A percentile compares a stretch with the other conserved stretches of the same genome.
These are phyloP conservation scores for Martiniozyma abietophila DNA, from an alignment of 805 yeast species.

Conservation along the genomic window DNA sequence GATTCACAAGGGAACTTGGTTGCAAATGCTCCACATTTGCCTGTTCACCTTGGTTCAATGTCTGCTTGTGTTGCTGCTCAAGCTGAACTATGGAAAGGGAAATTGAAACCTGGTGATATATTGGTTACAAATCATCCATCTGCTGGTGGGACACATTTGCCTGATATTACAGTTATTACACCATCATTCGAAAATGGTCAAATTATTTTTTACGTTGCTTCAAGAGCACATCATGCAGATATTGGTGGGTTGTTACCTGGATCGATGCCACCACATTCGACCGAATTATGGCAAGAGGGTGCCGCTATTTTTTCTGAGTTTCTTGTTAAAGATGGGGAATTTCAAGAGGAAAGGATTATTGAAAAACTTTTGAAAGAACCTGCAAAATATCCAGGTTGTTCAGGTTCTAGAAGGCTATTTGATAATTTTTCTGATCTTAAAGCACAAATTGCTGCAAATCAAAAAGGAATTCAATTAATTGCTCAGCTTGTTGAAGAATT, in stretches of 20 bases:
- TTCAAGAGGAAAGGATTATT: conserved; percentile 64
- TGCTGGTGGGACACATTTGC: conserved; percentile 80
- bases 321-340: conserved; percentile 59
- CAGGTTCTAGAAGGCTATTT: conserved; percentile 76
- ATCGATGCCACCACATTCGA: conserved; percentile 90
- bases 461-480: conserved; percentile 68
- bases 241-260: conserved; percentile 92
- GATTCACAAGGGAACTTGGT: conserved; percentile 69
- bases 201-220: conserved; percentile 80
- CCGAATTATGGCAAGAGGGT: conserved; percentile 80
- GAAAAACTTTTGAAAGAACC: conserved; percentile 58
- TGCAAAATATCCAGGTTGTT: conserved; percentile 73
- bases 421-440: conserved; percentile 81
- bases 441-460: conserved; percentile 86
- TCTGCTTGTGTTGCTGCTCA: conserved; percentile 67
- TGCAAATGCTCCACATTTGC: conserved; percentile 85
- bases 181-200: conserved; percentile 65
- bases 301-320: conserved; percentile 76
- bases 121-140: conserved; percentile 73
- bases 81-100: conserved; percentile 53
- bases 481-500: conserved; percentile 53
- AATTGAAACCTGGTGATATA: conserved; percentile 64
- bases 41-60: conserved; percentile 84
- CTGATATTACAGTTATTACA: conserved; percentile 86
- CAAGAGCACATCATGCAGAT: conserved; percentile 95